Base-by-base conservation (phyloP, 768 basidiomycete species). In the Crassisporium funariophilum region DNA sequence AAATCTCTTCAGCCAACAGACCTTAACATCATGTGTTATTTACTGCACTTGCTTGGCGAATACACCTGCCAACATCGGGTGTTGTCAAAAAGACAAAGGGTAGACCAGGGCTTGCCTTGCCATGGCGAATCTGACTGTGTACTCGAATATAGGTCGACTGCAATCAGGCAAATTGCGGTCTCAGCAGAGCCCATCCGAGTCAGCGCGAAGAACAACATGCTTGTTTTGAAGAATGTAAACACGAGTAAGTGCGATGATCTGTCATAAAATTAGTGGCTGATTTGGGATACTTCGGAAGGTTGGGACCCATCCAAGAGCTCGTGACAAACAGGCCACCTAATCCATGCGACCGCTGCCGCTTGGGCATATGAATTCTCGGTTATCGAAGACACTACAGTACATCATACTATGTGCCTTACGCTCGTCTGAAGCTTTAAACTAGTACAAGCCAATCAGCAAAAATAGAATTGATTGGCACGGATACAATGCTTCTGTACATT, bases 91-190 rank as follows among this genome's bases (percentile, higher is more conserved):
- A 44, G 63, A 35, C 36, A 58, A 21, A 57, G 56, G 50, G 64
- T 65, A 2, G 35, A 16, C 9, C 36, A n/a, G 22, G 25, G 4
- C 21, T 23, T 37, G 23, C 22, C 33, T 24, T 31, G 20, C 19
- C 16, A n/a, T 22, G 15, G n/a, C 15, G 21, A 13, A 4, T 23
- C 8, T 41, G 13, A 22, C 13, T 11, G 37, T n/a, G n/a, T n/a
- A n/a, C n/a, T n/a, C n/a, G n/a, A n/a, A n/a, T n/a, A 37, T 43
- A 82, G 81, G 63, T 82, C 12, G 81, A 82, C 50, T 83, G 81
- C 52, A 68, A 73, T 38, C 45, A 44, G 2, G 42, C 49, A 20
- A 50, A 53, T 5, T 82, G 81, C 45, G 63, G 57, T 6, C 57
- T 69, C 44, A 82, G 81, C 48, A 16, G 12, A 2, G n/a, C 46